phyloP scores from a whole-genome alignment of 306 rosid genomes.

The Dalbergia cultrata region DNA sequence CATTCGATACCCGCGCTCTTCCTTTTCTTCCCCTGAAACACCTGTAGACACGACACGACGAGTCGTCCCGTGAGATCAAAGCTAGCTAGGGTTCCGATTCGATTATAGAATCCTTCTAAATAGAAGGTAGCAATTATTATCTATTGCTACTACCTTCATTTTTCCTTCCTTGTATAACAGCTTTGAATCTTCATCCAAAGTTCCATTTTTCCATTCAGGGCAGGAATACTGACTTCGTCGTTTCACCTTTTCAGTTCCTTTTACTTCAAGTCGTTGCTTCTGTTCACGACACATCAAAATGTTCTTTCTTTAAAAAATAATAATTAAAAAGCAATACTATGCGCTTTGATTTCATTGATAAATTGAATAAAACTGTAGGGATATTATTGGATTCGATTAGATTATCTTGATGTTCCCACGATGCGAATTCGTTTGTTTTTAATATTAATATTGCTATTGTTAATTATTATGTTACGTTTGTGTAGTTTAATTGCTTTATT shows the following conservation, averaged over 20 bases:
- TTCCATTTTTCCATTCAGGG: constrained; percentile 46
- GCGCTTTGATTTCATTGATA: background rate
- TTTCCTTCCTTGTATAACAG: constrained; percentile 10
- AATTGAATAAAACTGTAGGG: background rate
- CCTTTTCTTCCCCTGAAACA: background rate
- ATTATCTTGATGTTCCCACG: background rate
- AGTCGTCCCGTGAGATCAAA: constrained; percentile 27
- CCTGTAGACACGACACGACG: background rate
- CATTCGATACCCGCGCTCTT: constrained; percentile 12
- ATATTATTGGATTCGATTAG: constrained; percentile 17
- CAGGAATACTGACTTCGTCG: constrained; percentile 37
- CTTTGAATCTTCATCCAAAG: constrained; percentile 40
- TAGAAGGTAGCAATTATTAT: background rate
- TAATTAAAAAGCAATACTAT: background rate
- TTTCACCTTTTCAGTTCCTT: constrained; percentile 39
- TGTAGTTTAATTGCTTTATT: background rate
- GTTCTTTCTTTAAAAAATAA: background rate
- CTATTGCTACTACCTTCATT: background rate
- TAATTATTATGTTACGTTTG: background rate
- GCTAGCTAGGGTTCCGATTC: constrained; percentile 33
- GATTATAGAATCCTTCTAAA: constrained; percentile 26
- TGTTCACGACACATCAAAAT: background rate
- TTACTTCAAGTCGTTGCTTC: constrained; percentile 21
- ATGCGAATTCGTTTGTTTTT: background rate
- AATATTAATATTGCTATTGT: background rate